These are phyloP conservation scores for Haplosporangium sp. DNA, from an alignment of 371 early-diverging fungal species.

Conservation along the genomic window DNA sequence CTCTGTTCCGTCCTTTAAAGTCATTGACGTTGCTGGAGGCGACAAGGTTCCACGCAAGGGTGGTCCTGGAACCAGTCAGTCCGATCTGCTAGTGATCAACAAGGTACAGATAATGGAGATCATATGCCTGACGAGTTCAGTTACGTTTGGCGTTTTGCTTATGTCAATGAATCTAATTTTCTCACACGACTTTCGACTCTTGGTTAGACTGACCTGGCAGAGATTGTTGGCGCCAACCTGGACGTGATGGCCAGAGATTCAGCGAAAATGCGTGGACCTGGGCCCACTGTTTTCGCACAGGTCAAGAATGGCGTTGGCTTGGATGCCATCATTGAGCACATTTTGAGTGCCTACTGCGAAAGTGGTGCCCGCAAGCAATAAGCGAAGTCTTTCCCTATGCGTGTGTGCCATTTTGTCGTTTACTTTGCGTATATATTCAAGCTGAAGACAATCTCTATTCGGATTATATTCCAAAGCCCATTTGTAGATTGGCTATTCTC, in stretches of 20 bases:
- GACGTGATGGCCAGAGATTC: constrained; percentile 93
- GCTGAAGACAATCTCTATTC: background rate
- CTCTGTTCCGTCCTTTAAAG: constrained; percentile 44
- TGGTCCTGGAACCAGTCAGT: constrained; percentile 95
- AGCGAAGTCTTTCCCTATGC: background rate
- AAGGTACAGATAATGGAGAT: constrained; percentile 58
- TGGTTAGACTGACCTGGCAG: constrained; percentile 86
- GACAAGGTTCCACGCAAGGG: constrained; percentile 93
- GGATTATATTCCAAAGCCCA: background rate
- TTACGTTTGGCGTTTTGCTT: background rate
- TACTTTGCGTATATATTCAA: background rate
- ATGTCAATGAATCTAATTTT: background rate
- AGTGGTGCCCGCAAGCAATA: constrained; percentile 62
- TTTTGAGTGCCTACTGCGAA: constrained; percentile 80
- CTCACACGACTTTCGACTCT: background rate
- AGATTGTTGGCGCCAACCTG: constrained; percentile 89
- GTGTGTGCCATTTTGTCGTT: background rate
- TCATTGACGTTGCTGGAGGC: constrained; percentile 96
- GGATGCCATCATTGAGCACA: constrained; percentile 82
- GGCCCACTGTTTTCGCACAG: constrained; percentile 87
- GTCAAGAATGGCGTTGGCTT: constrained; percentile 90
- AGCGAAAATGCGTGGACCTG: constrained; percentile 86
- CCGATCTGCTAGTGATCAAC: constrained; percentile 92
- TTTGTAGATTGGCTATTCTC: background rate
- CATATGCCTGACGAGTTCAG: too few relatives aligned